phyloP scores from a whole-genome alignment of 805 yeast genomes.

The Zygotorulaspora sp. region DNA sequence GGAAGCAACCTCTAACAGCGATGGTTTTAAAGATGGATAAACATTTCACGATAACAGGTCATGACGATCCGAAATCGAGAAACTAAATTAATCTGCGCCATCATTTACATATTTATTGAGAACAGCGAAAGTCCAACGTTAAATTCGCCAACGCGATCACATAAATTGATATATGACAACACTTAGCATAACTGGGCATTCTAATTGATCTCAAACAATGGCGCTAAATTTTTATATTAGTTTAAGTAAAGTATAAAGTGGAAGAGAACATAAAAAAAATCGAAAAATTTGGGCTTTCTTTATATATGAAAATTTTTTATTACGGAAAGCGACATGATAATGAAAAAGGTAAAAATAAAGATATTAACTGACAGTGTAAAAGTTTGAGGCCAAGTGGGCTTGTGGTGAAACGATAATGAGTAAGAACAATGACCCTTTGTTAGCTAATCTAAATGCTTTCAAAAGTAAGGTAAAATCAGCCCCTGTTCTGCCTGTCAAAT shows the following conservation, averaged over 20 bases:
- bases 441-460: constrained; percentile 62
- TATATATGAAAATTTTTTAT: constrained; percentile 2
- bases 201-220: constrained; percentile 9
- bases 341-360: not conserved
- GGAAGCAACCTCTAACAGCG: constrained; percentile 91
- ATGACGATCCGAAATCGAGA: not conserved
- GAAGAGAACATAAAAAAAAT: too few relatives aligned
- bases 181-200: constrained; percentile 7
- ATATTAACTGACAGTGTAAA: not conserved
- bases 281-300: not conserved
- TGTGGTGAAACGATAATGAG: constrained; percentile 12
- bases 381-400: not conserved
- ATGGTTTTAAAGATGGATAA: constrained; percentile 89
- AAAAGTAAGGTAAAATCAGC: constrained; percentile 56
- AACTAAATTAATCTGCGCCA: constrained; percentile 9
- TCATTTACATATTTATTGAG: constrained; percentile 2
- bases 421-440: constrained; percentile 37
- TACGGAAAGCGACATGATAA: too few relatives aligned
- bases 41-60: not conserved
- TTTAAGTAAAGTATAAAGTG: too few relatives aligned
- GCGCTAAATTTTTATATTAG: constrained; percentile 2
- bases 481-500: constrained; percentile 44
- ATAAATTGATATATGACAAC: constrained; percentile 3
- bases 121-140: constrained; percentile 4
- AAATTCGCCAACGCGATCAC: not conserved